Conservation (phyloP, 2,329 filamentous ascomycete genomes). For the Fusarium pseudonygamai region DNA sequence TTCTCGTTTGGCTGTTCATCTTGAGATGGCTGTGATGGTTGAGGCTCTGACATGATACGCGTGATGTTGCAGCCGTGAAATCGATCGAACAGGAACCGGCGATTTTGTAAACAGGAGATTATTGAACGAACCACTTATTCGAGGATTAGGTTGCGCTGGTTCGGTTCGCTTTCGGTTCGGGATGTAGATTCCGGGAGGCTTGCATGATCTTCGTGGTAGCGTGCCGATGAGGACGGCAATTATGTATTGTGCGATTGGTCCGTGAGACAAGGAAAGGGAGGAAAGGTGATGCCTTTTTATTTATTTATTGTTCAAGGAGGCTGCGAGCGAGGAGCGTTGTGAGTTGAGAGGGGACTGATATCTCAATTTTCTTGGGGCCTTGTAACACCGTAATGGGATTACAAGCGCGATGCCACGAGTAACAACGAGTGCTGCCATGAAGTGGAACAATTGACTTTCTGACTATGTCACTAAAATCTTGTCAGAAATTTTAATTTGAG, state of each 20-base stretch:
- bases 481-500: not conserved
- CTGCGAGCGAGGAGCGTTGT: not conserved
- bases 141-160: not conserved
- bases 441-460: too few relatives aligned
- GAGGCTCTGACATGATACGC: slow-evolving; percentile 15
- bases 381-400: not conserved
- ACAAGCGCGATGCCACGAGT: not conserved
- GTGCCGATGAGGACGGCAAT: not conserved
- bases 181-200: not conserved
- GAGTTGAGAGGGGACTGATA: not conserved
- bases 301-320: too few relatives aligned
- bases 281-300: rapidly evolving
- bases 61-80: not conserved
- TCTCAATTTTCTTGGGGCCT: not conserved
- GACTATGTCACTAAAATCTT: not conserved
- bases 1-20: slow-evolving; percentile 16
- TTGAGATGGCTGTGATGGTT: slow-evolving; percentile 8
- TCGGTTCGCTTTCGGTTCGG: slow-evolving; percentile 18
- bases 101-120: slow-evolving; percentile 18
- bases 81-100: not conserved
- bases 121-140: not conserved
- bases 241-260: not conserved
- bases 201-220: not conserved
- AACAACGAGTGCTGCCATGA: not conserved
- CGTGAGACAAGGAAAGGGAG: not conserved